These are phyloP conservation scores for Chaetomium sp. DNA, from an alignment of 2,329 filamentous ascomycete species.

Conservation along the genomic window DNA sequence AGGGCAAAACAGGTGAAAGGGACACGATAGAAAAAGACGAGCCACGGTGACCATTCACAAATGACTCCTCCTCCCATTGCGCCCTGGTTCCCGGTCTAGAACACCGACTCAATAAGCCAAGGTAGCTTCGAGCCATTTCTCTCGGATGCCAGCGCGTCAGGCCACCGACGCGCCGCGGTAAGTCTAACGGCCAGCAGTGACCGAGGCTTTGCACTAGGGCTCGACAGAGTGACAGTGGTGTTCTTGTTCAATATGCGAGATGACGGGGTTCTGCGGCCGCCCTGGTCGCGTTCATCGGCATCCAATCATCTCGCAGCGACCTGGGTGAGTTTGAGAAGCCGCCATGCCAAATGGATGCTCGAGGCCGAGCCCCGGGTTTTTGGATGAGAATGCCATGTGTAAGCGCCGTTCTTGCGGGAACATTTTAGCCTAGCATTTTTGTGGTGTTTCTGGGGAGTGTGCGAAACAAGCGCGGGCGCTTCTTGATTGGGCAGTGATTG, in stretches of 20 bases:
- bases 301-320: constrained; percentile 14
- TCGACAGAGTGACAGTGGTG: constrained; percentile 10
- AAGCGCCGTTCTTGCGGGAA: constrained; percentile 8
- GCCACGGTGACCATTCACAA: background rate
- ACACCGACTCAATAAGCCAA: background rate
- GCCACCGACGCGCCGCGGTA: constrained; percentile 9
- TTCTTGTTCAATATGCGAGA: constrained; percentile 10
- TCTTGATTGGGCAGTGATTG: constrained; percentile 22
- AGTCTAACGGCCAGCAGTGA: constrained; percentile 20
- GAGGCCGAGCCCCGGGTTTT: background rate
- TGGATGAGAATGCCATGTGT: background rate
- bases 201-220: background rate
- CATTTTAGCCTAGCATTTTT: background rate
- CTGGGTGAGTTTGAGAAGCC: constrained; percentile 2
- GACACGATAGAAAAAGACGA: background rate
- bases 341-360: background rate
- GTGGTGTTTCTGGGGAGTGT: constrained; percentile 10
- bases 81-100: background rate
- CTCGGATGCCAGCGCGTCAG: constrained; percentile 12
- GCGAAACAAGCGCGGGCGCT: constrained; percentile 21
- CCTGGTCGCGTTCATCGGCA: constrained; percentile 6
- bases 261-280: constrained; percentile 18
- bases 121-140: background rate
- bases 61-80: constrained; percentile 11
- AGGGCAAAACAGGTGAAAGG: background rate